Conservation (phyloP, 495 filamentous ascomycete genomes). For the Daldinia bambusicola region DNA sequence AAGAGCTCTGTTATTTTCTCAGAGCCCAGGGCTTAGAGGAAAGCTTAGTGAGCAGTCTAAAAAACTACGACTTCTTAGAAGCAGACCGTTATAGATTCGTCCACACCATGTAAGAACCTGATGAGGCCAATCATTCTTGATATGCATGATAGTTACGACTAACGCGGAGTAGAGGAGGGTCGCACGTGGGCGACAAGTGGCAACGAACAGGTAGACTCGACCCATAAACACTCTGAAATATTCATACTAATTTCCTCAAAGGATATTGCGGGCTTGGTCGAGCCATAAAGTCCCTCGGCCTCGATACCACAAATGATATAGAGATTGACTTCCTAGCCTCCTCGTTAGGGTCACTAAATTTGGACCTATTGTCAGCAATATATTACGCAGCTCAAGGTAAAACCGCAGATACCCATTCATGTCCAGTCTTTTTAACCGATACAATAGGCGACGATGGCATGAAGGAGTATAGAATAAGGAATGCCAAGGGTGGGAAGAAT, state of each 20-base stretch:
- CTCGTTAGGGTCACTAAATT: slow-evolving; percentile 79
- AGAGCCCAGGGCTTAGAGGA: slow-evolving; percentile 71
- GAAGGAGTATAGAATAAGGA: slow-evolving; percentile 64
- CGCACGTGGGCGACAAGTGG: slow-evolving; percentile 64
- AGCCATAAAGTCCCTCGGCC: slow-evolving; percentile 66
- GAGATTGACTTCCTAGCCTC: slow-evolving; percentile 74
- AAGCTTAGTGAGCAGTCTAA: slow-evolving; percentile 66
- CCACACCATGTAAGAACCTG: slow-evolving; percentile 70
- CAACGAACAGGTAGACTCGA: slow-evolving; percentile 65
- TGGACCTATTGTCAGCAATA: slow-evolving; percentile 72
- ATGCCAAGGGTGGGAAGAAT: slow-evolving; percentile 44
- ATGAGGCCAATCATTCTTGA: not conserved
- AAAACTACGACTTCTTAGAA: slow-evolving; percentile 77
- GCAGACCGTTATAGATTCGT: slow-evolving; percentile 79
- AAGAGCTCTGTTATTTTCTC: slow-evolving; percentile 77
- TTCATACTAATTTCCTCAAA: slow-evolving; percentile 26
- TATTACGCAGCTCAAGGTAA: slow-evolving; percentile 81
- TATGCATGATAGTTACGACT: slow-evolving; percentile 11
- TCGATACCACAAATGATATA: slow-evolving; percentile 58
- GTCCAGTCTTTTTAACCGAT: not conserved
- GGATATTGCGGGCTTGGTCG: slow-evolving; percentile 73
- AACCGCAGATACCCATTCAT: not conserved
- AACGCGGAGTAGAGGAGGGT: slow-evolving; percentile 54
- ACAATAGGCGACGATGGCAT: slow-evolving; percentile 66
- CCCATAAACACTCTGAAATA: not conserved